phyloP scores from a whole-genome alignment of 352 stramenopile genomes.

The Labyrinthula sp. region DNA sequence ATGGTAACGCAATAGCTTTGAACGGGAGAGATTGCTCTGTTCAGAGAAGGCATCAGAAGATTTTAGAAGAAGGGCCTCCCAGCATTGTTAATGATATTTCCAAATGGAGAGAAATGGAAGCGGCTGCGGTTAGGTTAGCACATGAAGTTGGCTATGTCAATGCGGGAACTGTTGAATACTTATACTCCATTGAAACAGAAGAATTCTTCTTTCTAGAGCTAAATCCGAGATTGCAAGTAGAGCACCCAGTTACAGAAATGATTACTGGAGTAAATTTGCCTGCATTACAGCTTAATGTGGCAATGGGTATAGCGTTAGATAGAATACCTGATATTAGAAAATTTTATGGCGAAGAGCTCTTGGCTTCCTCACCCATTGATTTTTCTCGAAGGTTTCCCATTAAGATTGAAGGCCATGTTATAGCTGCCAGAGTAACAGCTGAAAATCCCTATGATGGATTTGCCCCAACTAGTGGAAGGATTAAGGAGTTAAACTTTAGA shows the following conservation, averaged over 20 bases:
- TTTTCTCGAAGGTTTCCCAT: conserved; percentile 61
- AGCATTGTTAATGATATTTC: conserved; percentile 68
- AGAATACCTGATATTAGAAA: conserved; percentile 91
- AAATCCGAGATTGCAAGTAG: conserved; percentile 94
- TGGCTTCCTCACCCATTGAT: conserved; percentile 74
- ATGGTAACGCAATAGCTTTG: conserved; percentile 90
- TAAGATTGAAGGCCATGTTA: conserved; percentile 68
- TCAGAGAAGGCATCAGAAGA: conserved; percentile 97
- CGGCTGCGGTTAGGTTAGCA: conserved; percentile 77
- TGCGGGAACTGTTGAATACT: conserved; percentile 97
- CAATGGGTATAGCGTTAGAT: conserved; percentile 96
- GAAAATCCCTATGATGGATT: conserved; percentile 98
- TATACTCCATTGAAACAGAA: conserved; percentile 45
- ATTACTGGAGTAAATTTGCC: conserved; percentile 93
- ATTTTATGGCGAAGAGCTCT: conserved; percentile 80
- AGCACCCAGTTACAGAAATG: conserved; percentile 97
- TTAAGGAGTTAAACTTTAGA: conserved; percentile 97
- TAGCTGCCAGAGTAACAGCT: conserved; percentile 93
- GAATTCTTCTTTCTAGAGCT: conserved; percentile 99
- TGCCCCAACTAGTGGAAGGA: conserved; percentile 77
- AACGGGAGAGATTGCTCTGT: conserved; percentile 97
- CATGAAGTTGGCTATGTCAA: conserved; percentile 97
- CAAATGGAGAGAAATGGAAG: conserved; percentile 93
- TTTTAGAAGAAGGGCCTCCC: conserved; percentile 94
- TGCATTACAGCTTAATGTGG: conserved; percentile 84